These are phyloP conservation scores for Alternaria brassicae DNA, from an alignment of 2,329 filamentous ascomycete genomes.

Conservation along the genomic window DNA sequence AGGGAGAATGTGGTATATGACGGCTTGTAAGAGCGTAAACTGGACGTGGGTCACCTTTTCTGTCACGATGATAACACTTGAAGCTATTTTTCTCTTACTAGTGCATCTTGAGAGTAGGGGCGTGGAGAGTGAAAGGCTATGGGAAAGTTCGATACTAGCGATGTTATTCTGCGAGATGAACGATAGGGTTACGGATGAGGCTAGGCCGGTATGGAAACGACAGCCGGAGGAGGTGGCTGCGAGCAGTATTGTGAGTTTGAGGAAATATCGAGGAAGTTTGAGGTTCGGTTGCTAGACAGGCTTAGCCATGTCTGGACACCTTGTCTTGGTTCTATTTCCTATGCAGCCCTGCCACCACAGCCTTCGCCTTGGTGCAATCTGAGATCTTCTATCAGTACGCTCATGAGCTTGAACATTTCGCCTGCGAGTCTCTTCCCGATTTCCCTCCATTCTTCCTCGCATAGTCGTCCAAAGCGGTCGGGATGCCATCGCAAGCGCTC, in stretches of 20 bases:
- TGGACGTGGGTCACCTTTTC: slow-evolving; percentile 14
- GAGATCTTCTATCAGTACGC: slow-evolving; percentile 38
- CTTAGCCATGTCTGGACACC: neutral
- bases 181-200: neutral
- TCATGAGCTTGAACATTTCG: slow-evolving; percentile 49
- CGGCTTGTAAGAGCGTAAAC: slow-evolving; percentile 10
- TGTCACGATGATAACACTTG: slow-evolving; percentile 10
- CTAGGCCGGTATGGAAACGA: neutral
- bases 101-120: slow-evolving; percentile 15
- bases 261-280: neutral
- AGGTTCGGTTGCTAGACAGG: slow-evolving; percentile 1
- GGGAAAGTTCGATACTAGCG: slow-evolving; percentile 18
- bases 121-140: slow-evolving; percentile 10
- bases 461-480: slow-evolving; percentile 47
- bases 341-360: neutral
- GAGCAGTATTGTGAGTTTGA: neutral
- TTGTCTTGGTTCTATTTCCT: neutral
- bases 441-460: slow-evolving; percentile 42
- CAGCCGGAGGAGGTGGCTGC: slow-evolving; percentile 9
- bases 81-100: slow-evolving; percentile 7
- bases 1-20: slow-evolving; percentile 12
- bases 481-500: slow-evolving; percentile 49
- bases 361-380: slow-evolving; percentile 4
- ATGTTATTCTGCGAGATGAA: slow-evolving; percentile 19
- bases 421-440: slow-evolving; percentile 40